Percentiles rank a stretch among this genome's conserved stretches.
Conservation (phyloP, 495 filamentous ascomycete genomes). For the Penicillium cinerascens region DNA sequence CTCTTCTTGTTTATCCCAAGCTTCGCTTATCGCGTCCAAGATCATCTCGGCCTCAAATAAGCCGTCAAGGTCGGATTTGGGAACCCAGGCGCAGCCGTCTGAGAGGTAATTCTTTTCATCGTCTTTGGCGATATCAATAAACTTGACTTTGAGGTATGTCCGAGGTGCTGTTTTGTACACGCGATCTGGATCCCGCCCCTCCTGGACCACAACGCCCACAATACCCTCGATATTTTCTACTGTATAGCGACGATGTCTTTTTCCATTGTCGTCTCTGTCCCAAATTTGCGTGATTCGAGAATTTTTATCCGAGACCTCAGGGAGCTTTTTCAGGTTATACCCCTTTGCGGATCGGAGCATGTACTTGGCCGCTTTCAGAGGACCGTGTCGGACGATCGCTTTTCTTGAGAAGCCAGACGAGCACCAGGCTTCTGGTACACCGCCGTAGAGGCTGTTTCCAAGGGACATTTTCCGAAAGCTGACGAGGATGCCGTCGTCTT, state of each 20-base stretch:
- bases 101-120: too few species aligned
- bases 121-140: too few species aligned
- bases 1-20: too few species aligned
- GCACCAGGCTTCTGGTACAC: not conserved
- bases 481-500: not conserved
- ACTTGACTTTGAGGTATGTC: too few species aligned
- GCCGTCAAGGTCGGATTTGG: too few species aligned
- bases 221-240: not conserved
- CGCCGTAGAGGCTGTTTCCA: not conserved
- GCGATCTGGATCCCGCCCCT: too few species aligned
- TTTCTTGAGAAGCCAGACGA: not conserved
- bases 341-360: not conserved
- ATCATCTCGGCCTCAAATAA: too few species aligned
- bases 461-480: not conserved
- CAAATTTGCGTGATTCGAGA: not conserved
- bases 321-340: not conserved
- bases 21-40: too few species aligned
- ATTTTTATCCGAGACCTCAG: not conserved
- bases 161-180: too few species aligned
- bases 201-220: too few species aligned
- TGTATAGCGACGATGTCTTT: not conserved
- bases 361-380: not conserved
- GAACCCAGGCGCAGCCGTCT: too few species aligned
- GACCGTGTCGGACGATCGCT: not conserved
- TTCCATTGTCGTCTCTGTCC: not conserved